Evolutionary conservation across 192 early-diverging fungal species (phyloP), one percentile per base, ranked within the genome.

Genomic region (Coemansia sp.): DNA sequence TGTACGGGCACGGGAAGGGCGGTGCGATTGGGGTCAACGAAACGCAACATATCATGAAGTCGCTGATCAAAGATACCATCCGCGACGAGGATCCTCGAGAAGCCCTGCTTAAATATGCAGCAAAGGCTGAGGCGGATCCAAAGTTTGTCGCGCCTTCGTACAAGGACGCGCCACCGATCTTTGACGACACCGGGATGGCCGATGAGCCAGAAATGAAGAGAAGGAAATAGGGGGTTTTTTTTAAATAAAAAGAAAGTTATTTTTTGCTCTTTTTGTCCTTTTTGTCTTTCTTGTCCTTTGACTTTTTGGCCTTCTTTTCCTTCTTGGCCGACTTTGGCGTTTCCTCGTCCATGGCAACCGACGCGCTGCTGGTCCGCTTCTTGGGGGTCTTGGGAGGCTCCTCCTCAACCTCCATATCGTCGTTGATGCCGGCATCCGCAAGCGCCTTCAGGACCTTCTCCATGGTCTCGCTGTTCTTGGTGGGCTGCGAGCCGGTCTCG

Each of bases 391-490:
- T 43, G 52, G 57, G 31, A 36, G 45, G 20, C 45, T 47, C 23
- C 45, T 47, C 23, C 37, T 1, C 14, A 12, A 49, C 57, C 44
- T 30, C 62, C 61, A 38, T 53, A 32, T 70, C 65, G 48, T 77
- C 84, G 17, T 80, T 86, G 38, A 71, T 75, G 11, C 56, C 80
- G n/a, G 83, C 87, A 36, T 82, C 82, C 21, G 84, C 86, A 50
- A 88, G 73, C 32, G 66, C 80, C 57, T 82, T 80, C 14, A 84
- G 81, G 30, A 87, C 89, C 66, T 86, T 85, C 81, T 92, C 84
- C 94, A 98, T 97, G 17, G 92, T 90, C 51, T 95, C 94, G 50
- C 87, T 78, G 81, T 96, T 98, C 87, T 91, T 93, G 23, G 87
- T 78, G 12, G 94, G 93, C 60, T 70, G 66, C 1, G 86, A 82